Conservation (phyloP, 2,329 filamentous ascomycete species). For the Ilyonectria sp. region DNA sequence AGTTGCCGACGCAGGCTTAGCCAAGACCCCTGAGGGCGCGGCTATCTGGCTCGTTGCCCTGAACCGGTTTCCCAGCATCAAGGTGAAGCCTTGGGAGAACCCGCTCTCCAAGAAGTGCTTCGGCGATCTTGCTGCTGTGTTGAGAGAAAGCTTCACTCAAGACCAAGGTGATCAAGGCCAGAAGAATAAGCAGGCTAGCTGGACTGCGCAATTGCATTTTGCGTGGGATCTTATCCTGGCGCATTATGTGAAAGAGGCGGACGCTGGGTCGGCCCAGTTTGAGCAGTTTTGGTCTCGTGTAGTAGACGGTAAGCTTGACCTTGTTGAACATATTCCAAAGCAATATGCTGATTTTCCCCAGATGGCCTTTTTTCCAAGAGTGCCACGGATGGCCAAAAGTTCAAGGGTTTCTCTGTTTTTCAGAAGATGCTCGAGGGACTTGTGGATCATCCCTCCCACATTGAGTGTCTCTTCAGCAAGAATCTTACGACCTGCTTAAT, state of each 20-base stretch:
- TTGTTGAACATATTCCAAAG: not conserved
- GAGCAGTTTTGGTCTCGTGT: slow-evolving; percentile 87
- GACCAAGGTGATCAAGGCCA: slow-evolving; percentile 59
- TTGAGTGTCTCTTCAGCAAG: slow-evolving; percentile 79
- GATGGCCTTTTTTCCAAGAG: slow-evolving; percentile 87
- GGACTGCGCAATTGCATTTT: slow-evolving; percentile 87
- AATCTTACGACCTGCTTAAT: slow-evolving; percentile 87
- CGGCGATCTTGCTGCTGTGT: slow-evolving; percentile 78
- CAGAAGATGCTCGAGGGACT: slow-evolving; percentile 77
- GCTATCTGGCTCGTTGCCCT: slow-evolving; percentile 86
- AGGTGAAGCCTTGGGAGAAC: slow-evolving; percentile 82
- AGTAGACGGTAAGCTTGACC: slow-evolving; percentile 80
- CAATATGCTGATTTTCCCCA: slow-evolving; percentile 55
- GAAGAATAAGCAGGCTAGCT: slow-evolving; percentile 77
- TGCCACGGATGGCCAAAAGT: slow-evolving; percentile 90
- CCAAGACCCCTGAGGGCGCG: slow-evolving; percentile 88
- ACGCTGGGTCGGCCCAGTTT: slow-evolving; percentile 67
- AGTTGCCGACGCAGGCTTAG: slow-evolving; percentile 75
- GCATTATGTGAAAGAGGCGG: slow-evolving; percentile 61
- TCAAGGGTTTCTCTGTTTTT: slow-evolving; percentile 91
- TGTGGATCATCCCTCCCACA: slow-evolving; percentile 62
- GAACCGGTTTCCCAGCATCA: slow-evolving; percentile 74
- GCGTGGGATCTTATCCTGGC: slow-evolving; percentile 87
- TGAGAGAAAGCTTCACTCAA: slow-evolving; percentile 79
- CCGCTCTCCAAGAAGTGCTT: slow-evolving; percentile 81